These are phyloP conservation scores for Chromosphaera perkinsii DNA, from an alignment of 208 protist species.

Conservation along the genomic window DNA sequence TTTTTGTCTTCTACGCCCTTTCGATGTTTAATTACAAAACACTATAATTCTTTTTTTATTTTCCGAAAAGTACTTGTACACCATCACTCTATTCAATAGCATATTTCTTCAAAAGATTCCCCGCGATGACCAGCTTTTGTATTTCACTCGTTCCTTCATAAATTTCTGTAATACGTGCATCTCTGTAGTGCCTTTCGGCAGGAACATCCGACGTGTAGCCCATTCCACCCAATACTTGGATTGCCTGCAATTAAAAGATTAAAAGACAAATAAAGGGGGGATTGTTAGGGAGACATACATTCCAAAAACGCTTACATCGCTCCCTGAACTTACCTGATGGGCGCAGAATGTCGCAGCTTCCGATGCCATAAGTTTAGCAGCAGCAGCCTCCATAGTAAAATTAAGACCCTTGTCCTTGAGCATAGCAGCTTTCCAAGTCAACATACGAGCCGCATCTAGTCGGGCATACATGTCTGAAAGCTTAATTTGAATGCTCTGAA, in stretches of 20 bases:
- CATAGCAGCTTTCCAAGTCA: constrained; percentile 41
- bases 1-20: too few species aligned
- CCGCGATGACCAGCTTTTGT: constrained; percentile 28
- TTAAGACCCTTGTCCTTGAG: constrained; percentile 27
- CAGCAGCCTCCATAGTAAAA: constrained; percentile 54
- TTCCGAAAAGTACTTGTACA: too few species aligned
- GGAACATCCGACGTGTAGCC: constrained; percentile 54
- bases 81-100: too few species aligned
- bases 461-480: constrained; percentile 41
- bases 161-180: constrained; percentile 62
- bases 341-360: constrained; percentile 51
- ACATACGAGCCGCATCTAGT: constrained; percentile 37
- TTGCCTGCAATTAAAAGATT: constrained; percentile 24
- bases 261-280: background rate
- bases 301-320: background rate
- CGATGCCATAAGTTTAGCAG: constrained; percentile 56
- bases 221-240: constrained; percentile 55
- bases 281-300: background rate
- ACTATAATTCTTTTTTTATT: too few species aligned
- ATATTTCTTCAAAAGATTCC: constrained; percentile 7
- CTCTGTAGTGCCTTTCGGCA: constrained; percentile 57
- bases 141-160: constrained; percentile 61
- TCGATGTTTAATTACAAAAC: too few species aligned
- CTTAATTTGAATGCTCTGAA: constrained; percentile 39
- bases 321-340: constrained; percentile 32